A percentile compares a stretch with the other conserved stretches of the same genome.
Conservation (phyloP, 1,139 yeast genomes). For the Pichia cactophila region DNA sequence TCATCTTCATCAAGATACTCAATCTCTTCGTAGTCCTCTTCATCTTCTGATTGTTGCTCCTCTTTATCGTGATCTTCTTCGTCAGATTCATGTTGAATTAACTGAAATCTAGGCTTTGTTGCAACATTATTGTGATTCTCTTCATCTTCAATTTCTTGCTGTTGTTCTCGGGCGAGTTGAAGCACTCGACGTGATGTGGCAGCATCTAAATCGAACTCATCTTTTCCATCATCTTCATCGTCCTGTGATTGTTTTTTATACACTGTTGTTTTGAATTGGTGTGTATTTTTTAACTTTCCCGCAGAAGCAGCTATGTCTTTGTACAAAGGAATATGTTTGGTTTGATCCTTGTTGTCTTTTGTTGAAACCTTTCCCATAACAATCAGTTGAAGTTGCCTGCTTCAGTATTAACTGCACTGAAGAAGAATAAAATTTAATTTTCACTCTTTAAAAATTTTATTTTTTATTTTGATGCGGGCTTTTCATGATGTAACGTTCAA, state of each 20-base stretch:
- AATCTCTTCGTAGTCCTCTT: slow-evolving; percentile 24
- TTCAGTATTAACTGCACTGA: neutral
- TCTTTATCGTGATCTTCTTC: slow-evolving; percentile 24
- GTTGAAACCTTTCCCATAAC: slow-evolving; percentile 60
- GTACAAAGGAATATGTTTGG: slow-evolving; percentile 70
- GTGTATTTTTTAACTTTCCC: slow-evolving; percentile 50
- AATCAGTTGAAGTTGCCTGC: neutral
- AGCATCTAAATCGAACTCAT: slow-evolving; percentile 71
- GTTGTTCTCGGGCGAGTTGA: slow-evolving; percentile 85
- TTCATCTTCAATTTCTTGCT: slow-evolving; percentile 73
- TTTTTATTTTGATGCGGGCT: too few relatives aligned
- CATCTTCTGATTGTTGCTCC: slow-evolving; percentile 21
- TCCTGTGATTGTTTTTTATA: slow-evolving; percentile 11
- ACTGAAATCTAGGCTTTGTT: slow-evolving; percentile 27
- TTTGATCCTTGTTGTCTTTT: slow-evolving; percentile 41
- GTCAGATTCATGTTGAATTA: slow-evolving; percentile 19
- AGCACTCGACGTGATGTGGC: slow-evolving; percentile 76
- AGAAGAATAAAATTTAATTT: too few relatives aligned
- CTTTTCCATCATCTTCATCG: slow-evolving; percentile 36
- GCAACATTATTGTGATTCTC: slow-evolving; percentile 34
- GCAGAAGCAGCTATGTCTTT: slow-evolving; percentile 67
- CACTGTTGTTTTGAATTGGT: slow-evolving; percentile 26
- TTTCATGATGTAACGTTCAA: too few relatives aligned
- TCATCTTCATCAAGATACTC: slow-evolving; percentile 39
- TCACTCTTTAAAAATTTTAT: too few relatives aligned